These are phyloP conservation scores for Phtheirospermum japonicum DNA, from an alignment of 257 asterid genomes.

Conservation along the genomic window DNA sequence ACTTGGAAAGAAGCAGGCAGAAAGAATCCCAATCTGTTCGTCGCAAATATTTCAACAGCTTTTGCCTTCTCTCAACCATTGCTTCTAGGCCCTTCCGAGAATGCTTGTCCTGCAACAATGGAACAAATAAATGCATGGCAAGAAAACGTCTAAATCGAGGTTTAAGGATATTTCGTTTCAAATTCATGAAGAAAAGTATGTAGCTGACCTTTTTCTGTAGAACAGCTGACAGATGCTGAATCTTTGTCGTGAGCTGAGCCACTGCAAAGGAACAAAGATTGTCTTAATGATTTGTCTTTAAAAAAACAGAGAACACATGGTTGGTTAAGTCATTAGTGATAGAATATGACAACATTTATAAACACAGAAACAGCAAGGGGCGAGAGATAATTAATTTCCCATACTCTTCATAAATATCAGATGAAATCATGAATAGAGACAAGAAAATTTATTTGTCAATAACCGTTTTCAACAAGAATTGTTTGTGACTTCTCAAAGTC, in stretches of 20 bases:
- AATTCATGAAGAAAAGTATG: not conserved
- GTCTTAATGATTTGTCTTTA: not conserved
- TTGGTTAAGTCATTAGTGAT: too few species aligned
- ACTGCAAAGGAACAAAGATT: slow-evolving; percentile 38
- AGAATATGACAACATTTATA: too few species aligned
- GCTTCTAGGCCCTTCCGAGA: slow-evolving; percentile 63
- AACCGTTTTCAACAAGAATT: too few species aligned
- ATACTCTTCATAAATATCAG: too few species aligned
- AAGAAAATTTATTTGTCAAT: too few species aligned
- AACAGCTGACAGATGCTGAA: slow-evolving; percentile 57
- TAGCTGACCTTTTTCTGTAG: slow-evolving; percentile 61
- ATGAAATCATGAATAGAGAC: too few species aligned
- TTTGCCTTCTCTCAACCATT: slow-evolving; percentile 75
- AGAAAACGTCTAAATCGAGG: not conserved
- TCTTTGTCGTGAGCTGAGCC: slow-evolving; percentile 80
- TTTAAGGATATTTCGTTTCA: not conserved
- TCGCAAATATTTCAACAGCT: slow-evolving; percentile 60
- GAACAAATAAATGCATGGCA: not conserved
- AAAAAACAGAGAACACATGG: too few species aligned
- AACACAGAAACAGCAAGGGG: too few species aligned
- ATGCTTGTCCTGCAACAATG: slow-evolving; percentile 65
- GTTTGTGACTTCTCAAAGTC: too few species aligned
- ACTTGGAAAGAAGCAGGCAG: slow-evolving; percentile 61
- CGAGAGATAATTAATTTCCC: too few species aligned
- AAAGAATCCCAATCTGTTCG: slow-evolving; percentile 76